Evolutionary conservation across 2,329 filamentous ascomycete species (phyloP).

Genomic region (Talaromyces sp.): DNA sequence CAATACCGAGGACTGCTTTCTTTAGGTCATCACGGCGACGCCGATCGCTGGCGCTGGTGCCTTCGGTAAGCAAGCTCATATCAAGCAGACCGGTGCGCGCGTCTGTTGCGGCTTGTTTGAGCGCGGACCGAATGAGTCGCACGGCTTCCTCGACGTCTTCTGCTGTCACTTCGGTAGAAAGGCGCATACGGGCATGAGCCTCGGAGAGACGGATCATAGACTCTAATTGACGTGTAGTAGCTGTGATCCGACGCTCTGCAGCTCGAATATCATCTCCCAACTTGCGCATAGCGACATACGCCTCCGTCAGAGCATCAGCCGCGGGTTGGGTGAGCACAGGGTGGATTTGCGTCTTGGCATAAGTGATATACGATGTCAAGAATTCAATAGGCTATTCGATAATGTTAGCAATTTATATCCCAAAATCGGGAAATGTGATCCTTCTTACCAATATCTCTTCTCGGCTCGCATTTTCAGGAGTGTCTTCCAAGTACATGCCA

Average conservation of each 20-base stretch:
- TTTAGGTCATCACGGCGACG: conserved; percentile 81
- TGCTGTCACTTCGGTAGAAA: conserved; percentile 71
- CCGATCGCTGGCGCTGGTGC: conserved; percentile 84
- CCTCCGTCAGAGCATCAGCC: conserved; percentile 76
- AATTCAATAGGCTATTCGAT: conserved; percentile 77
- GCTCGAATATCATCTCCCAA: conserved; percentile 84
- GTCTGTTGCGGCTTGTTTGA: conserved; percentile 98
- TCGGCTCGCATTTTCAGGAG: conserved; percentile 74
- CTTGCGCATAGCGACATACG: conserved; percentile 93
- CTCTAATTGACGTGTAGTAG: conserved; percentile 93
- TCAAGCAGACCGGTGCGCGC: conserved; percentile 87
- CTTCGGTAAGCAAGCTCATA: conserved; percentile 92
- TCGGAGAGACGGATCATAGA: conserved; percentile 97
- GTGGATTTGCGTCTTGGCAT: conserved; percentile 82
- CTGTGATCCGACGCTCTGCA: conserved; percentile 92
- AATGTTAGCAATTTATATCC: conserved; percentile 23
- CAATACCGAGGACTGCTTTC: conserved; percentile 66
- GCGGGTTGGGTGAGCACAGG: conserved; percentile 78
- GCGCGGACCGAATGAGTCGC: conserved; percentile 84
- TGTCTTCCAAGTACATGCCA: conserved; percentile 95
- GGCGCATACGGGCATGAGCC: conserved; percentile 96
- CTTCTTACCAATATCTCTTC: conserved; percentile 77
- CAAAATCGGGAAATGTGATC: conserved; percentile 8
- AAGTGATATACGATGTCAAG: conserved; percentile 94
- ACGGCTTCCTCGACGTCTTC: conserved; percentile 88